These are phyloP conservation scores for Fusarium pseudoanthophilum DNA, from an alignment of 2,329 filamentous ascomycete genomes.

Conservation along the genomic window DNA sequence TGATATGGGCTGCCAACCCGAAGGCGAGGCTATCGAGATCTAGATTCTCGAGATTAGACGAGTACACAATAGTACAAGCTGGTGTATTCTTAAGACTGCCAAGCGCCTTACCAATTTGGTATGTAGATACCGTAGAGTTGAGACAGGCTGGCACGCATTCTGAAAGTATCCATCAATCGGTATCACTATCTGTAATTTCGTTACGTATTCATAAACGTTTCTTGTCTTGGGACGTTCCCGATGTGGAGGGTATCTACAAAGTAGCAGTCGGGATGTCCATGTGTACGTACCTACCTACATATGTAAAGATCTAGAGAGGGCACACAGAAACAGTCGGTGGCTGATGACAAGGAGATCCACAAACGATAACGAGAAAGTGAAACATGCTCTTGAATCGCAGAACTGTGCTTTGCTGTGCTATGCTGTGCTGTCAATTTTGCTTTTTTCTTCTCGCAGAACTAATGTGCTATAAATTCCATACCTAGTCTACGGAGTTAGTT, in stretches of 20 bases:
- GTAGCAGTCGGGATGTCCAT: not conserved
- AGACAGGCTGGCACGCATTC: not conserved
- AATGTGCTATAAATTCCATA: not conserved
- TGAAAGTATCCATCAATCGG: not conserved
- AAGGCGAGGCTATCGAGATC: slow-evolving; percentile 26
- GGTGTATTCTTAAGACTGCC: not conserved
- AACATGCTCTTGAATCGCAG: not conserved
- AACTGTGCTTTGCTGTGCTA: not conserved
- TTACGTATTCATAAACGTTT: not conserved
- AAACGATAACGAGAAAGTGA: not conserved
- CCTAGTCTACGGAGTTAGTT: too few relatives aligned
- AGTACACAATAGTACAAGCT: slow-evolving; percentile 1
- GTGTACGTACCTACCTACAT: not conserved
- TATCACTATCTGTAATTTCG: not conserved
- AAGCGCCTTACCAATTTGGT: not conserved
- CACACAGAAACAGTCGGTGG: slow-evolving; percentile 21
- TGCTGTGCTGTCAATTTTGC: not conserved
- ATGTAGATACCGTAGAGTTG: not conserved
- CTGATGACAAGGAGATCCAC: slow-evolving; percentile 2
- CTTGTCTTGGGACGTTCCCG: not conserved
- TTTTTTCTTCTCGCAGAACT: not conserved
- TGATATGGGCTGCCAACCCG: slow-evolving; percentile 1
- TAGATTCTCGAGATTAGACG: slow-evolving; percentile 34
- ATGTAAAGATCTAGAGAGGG: not conserved
- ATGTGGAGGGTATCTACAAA: not conserved